Evolutionary conservation across 495 filamentous ascomycete species (phyloP).

Genomic region (Penicillium salamii): DNA sequence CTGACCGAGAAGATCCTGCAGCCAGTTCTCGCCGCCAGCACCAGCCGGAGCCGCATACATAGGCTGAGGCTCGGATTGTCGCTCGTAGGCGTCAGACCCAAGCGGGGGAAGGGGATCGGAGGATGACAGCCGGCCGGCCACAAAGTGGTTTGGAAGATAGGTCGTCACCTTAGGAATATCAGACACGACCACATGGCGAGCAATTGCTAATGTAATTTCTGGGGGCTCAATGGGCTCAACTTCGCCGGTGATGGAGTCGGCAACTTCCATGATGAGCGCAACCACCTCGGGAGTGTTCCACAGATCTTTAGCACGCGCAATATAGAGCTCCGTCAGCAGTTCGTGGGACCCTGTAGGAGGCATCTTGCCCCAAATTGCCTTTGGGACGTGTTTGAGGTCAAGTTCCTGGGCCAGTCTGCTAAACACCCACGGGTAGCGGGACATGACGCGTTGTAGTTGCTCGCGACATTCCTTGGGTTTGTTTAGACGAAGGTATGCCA

Average conservation of each 20-base stretch:
- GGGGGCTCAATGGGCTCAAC: conserved; percentile 38
- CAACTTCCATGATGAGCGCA: conserved; percentile 69
- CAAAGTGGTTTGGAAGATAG: conserved; percentile 40
- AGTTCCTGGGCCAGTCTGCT: conserved; percentile 72
- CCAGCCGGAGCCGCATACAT: conserved; percentile 37
- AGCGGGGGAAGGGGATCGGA: conserved; percentile 47
- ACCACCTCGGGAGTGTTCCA: conserved; percentile 82
- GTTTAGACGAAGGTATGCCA: conserved; percentile 69
- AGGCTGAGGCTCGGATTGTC: conserved; percentile 39
- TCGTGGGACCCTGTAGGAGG: conserved; percentile 66
- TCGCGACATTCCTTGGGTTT: conserved; percentile 61
- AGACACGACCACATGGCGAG: conserved; percentile 75
- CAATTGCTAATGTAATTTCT: conserved; percentile 61
- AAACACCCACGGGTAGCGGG: conserved; percentile 77
- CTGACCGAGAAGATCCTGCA: conserved; percentile 41
- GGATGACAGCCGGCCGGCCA: conserved; percentile 40
- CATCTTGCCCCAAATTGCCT: conserved; percentile 74
- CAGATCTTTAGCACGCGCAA: conserved; percentile 75
- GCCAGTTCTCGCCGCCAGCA: conserved; percentile 35
- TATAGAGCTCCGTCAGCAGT: conserved; percentile 75
- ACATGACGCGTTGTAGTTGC: conserved; percentile 62
- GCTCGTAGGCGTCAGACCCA: conserved; percentile 40
- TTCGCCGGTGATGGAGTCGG: conserved; percentile 48
- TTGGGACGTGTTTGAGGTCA: conserved; percentile 67
- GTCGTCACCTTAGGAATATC: conserved; percentile 57